Evolutionary conservation across 805 yeast species (phyloP).

Genomic region (Clavispora phyllophila): DNA sequence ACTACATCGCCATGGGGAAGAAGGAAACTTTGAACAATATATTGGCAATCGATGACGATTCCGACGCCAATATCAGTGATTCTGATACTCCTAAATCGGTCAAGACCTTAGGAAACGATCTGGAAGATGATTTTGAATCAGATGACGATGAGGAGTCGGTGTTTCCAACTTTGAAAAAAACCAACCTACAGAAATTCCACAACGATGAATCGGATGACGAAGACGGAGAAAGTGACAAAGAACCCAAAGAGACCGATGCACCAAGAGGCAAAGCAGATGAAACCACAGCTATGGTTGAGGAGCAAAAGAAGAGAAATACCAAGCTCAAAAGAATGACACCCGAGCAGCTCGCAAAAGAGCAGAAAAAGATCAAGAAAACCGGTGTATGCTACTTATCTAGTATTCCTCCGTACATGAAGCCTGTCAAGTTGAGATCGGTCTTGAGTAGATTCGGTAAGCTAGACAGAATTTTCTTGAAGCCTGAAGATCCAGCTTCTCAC

Average conservation of each 20-base stretch:
- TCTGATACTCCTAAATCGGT: background rate
- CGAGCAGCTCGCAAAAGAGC: constrained; percentile 49
- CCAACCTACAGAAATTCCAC: background rate
- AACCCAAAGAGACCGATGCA: background rate
- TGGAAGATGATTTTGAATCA: constrained; percentile 13
- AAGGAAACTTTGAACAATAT: background rate
- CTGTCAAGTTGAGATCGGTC: constrained; percentile 80
- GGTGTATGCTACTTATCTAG: constrained; percentile 92
- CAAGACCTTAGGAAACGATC: background rate
- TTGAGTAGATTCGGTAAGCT: constrained; percentile 78
- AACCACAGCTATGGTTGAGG: constrained; percentile 11
- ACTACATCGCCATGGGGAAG: background rate
- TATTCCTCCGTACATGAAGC: constrained; percentile 97
- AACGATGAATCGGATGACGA: constrained; percentile 1
- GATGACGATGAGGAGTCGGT: constrained; percentile 12
- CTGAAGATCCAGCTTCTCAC: constrained; percentile 67
- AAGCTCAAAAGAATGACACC: constrained; percentile 55
- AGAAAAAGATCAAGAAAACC: constrained; percentile 56
- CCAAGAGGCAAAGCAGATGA: constrained; percentile 7
- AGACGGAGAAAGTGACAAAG: constrained; percentile 1
- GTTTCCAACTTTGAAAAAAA: constrained; percentile 10
- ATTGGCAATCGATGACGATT: background rate
- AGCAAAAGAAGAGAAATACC: constrained; percentile 13
- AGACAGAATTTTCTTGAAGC: constrained; percentile 82
- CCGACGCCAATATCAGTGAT: background rate